phyloP scores from a whole-genome alignment of 805 yeast genomes.

The Myxozyma nipponensis region DNA sequence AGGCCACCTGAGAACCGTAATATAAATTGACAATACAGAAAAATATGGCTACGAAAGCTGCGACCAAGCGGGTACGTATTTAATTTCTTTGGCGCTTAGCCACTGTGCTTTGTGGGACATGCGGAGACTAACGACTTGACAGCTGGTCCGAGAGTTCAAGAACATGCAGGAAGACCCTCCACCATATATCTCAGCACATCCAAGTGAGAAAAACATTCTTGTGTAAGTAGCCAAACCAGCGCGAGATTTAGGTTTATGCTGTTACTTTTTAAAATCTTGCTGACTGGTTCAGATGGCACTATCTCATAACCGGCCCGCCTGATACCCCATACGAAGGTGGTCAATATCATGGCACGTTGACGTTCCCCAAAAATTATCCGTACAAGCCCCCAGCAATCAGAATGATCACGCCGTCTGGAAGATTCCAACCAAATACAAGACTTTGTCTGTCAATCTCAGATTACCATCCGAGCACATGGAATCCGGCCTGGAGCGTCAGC shows the following conservation, averaged over 20 bases:
- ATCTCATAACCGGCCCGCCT: conserved; percentile 80
- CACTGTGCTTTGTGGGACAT: too few species aligned
- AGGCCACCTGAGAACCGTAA: too few species aligned
- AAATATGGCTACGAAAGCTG: conserved; percentile 37
- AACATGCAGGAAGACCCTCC: conserved; percentile 74
- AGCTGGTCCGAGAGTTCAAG: conserved; percentile 76
- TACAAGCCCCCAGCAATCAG: conserved; percentile 88
- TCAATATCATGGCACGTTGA: conserved; percentile 78
- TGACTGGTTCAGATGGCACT: conserved; percentile 58
- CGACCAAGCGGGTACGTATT: conserved; percentile 34
- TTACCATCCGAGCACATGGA: conserved; percentile 93
- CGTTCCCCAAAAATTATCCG: conserved; percentile 87
- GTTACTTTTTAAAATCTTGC: not conserved
- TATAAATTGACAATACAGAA: too few species aligned
- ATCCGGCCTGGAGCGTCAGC: conserved; percentile 92
- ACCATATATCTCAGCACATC: conserved; percentile 78
- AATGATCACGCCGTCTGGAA: conserved; percentile 86
- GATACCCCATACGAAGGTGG: conserved; percentile 76
- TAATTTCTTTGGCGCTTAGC: not conserved
- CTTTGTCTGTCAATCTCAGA: conserved; percentile 91
- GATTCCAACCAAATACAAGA: conserved; percentile 76
- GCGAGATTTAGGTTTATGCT: not conserved
- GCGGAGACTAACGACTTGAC: conserved; percentile 29
- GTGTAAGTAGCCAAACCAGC: conserved; percentile 40
- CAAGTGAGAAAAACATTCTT: conserved; percentile 78